Evolutionary conservation across 1,139 yeast species (phyloP), one percentile per base, ranked within the genome.

Genomic region (Yamadazyma oceani): DNA sequence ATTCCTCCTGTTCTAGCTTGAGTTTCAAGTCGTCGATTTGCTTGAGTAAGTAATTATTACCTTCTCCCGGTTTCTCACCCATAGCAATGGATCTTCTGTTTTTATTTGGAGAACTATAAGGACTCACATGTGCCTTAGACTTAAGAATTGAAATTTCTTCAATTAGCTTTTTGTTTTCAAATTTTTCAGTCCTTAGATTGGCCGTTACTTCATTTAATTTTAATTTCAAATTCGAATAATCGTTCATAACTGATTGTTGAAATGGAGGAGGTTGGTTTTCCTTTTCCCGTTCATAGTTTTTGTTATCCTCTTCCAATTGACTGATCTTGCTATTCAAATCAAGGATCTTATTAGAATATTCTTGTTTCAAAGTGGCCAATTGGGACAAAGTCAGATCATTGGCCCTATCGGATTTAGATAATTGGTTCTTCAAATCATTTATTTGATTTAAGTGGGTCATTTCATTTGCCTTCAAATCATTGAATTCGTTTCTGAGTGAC

Each of bases 131-230:
- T 8, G 64, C 54, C 37, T 72, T 58, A 26, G 55, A 73, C 46
- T 80, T 84, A 10, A 84, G 58, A 48, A 82, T 62, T 24, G 72
- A 68, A 38, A 82, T 50, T 43, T 83, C 87, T 36, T 82, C 81
- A n/a, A 65, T 59, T 30, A 82, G 55, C 45, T 75, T 74, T 53
- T 58, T 62, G 44, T 77, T 79, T 44, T 78, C 84, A 35, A 78
- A 75, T 36, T 68, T 66, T 45, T 78, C 82, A 34, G 67, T 73
- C 31, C 80, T 66, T 34, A 78, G 53, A 5, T 62, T 55, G 6
- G 81, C 82, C 40, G 70, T 68, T 29, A 66, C 71, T 42, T 79
- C 83, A 43, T 77, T 75, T 28, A 80, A 55, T 44, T 75, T 74
- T 16, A 78, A 55, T 44, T 75, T 78, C 51, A 80, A 61, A 31